Base-by-base conservation (phyloP, 208 protist species). In the Trypanosoma rangeli region DNA sequence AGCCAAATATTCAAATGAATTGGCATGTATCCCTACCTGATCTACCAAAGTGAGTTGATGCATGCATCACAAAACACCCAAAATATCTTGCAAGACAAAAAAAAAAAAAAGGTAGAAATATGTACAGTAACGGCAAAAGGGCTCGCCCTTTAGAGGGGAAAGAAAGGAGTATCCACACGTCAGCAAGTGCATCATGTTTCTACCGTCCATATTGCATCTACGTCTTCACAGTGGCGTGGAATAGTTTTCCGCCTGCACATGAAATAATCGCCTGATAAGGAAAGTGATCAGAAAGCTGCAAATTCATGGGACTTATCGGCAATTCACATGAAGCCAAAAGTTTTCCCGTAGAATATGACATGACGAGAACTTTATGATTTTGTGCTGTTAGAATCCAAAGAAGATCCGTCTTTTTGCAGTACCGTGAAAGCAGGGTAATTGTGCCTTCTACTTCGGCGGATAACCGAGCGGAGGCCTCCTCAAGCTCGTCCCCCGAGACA, bases 341-440 rank as follows among this genome's bases (percentile, higher is more conserved):
- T 8, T 66, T 15, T 20, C 83, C 84, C 13, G 79, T 73, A 5
- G 75, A 56, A 13, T 80, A 68, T 1, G 71, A 64, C 26, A 80
- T 16, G n/a, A 84, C 84, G 26, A 86, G 37, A 5, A 92, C 39
- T 16, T 63, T 73, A 46, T 68, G 63, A 12, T 81, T 79, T 29
- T 74, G 76, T 42, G 69, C 31, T 20, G 77, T 80, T 31, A 89
- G 75, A 28, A 73, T 82, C 88, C 88, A 94, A n/a, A 83, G 54
- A 35, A 64, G 31, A 46, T 70, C 74, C 7, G 64, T 75, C n/a
- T 75, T 57, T 29, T 72, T 70, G 16, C 78, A 78, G 16, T 82
- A 76, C 13, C 83, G 69, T 46, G 80, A 71, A 3, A 83, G 46
- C 5, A 89, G 52, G 0, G 73, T 78, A 52, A 83, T 56, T 5